Base-by-base conservation (phyloP, 805 yeast species). In the Yamadazyma takamatsuzukensis region DNA sequence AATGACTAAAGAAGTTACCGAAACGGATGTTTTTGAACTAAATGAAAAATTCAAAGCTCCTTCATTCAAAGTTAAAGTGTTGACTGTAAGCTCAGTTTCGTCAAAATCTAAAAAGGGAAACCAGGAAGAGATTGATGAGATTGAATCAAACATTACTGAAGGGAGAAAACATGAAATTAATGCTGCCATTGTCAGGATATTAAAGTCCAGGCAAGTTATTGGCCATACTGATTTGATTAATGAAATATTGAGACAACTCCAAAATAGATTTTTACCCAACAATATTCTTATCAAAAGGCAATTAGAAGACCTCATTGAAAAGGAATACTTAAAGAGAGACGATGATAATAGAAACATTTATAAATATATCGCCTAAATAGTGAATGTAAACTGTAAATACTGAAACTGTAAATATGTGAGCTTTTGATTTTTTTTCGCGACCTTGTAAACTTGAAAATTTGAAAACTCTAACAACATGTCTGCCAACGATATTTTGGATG, bases 161-260 rank as follows among this genome's bases (percentile, higher is more conserved):
- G 77, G 86, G 4, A 68, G 95, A 36, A 69, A 76, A 37, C 68
- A 70, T 34, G 84, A 80, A 48, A 64, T 83, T 2, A 93, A 85
- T 51, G 95, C 96, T 1, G 93, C 94, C 0, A 73, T 88, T 35
- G 95, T 88, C 4, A 69, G 96, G 32, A 76, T 81, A n/a, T 80
- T 88, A 90, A 88, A 88, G 59, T 71, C 85, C 1, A 64, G 88
- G 21, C 80, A 78, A 44, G 57, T 68, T 1, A 45, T 81, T 34
- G 64, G 55, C 16, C 90, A 83, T 51, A 78, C 76, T 44, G 80
- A 80, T 24, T 64, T 88, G 33, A 62, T 84, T n/a, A 72, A 69
- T 21, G 88, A 80, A 45, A 75, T 79, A 4, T 68, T 80, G 15
- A 70, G 71, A 30, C 83, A 76, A 40, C 61, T 87, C 29, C 55